Percentiles rank a stretch among this genome's conserved stretches.
Evolutionary conservation across 2,329 filamentous ascomycete genomes (phyloP).

Genomic region (Clarireedia hainanense): DNA sequence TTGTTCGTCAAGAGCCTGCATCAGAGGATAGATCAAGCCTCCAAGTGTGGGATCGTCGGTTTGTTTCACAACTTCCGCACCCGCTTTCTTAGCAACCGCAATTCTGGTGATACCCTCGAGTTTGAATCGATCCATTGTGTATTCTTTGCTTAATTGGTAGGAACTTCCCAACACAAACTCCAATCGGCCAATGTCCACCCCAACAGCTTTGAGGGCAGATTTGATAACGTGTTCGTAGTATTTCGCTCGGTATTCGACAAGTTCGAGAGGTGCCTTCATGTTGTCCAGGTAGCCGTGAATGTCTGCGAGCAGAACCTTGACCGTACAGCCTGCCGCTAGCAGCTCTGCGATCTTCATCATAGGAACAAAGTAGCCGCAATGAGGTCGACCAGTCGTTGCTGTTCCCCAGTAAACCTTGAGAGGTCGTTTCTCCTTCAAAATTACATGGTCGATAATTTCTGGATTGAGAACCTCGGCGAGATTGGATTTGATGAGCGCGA

Average conservation of each 20-base stretch:
- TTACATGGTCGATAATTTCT: slow-evolving; percentile 69
- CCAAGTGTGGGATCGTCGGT: slow-evolving; percentile 65
- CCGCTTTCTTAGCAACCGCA: slow-evolving; percentile 67
- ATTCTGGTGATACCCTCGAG: slow-evolving; percentile 38
- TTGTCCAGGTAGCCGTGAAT: slow-evolving; percentile 76
- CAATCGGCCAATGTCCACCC: slow-evolving; percentile 64
- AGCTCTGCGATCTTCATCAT: slow-evolving; percentile 87
- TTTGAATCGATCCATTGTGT: slow-evolving; percentile 84
- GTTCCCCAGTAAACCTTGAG: slow-evolving; percentile 85
- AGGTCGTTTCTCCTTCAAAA: slow-evolving; percentile 61
- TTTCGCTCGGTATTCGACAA: slow-evolving; percentile 68
- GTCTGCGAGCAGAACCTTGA: slow-evolving; percentile 63
- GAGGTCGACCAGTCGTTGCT: slow-evolving; percentile 56
- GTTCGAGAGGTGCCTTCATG: slow-evolving; percentile 79
- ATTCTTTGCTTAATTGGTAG: slow-evolving; percentile 67
- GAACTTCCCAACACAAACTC: slow-evolving; percentile 77
- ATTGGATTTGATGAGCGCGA: slow-evolving; percentile 72
- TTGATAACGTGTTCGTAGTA: slow-evolving; percentile 79
- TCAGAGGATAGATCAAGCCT: slow-evolving; percentile 73
- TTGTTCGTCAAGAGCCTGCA: slow-evolving; percentile 40
- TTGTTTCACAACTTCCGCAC: slow-evolving; percentile 80
- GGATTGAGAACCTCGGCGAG: slow-evolving; percentile 75
- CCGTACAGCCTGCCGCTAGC: slow-evolving; percentile 73
- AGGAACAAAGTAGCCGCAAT: slow-evolving; percentile 76
- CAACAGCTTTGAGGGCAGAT: slow-evolving; percentile 47